Evolutionary conservation across 169 alveolate species (phyloP).

Genomic region (Eimeria praecox): DNA sequence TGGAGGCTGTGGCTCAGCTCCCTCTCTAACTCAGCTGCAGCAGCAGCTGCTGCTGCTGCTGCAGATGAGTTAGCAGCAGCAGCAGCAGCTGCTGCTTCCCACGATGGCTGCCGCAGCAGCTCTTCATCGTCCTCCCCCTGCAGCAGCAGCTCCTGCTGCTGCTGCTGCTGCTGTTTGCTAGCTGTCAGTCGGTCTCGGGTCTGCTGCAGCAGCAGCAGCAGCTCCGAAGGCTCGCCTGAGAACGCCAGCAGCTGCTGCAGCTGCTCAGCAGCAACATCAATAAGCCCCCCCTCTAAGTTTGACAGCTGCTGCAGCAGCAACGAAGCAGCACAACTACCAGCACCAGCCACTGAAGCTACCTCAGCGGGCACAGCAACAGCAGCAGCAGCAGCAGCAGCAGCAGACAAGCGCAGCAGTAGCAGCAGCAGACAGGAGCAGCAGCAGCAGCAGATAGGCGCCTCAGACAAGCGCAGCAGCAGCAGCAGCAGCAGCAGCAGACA

Average conservation of each 20-base stretch:
- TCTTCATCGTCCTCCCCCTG: constrained; percentile 15
- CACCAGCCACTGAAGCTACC: background rate
- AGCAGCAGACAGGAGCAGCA: background rate
- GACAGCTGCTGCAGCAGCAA: constrained; percentile 21
- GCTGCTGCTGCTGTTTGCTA: constrained; percentile 16
- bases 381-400: background rate
- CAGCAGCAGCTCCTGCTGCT: constrained; percentile 31
- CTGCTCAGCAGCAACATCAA: constrained; percentile 54
- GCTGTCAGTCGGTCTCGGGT: constrained; percentile 43
- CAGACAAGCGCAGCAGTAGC: constrained; percentile 26
- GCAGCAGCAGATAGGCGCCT: background rate
- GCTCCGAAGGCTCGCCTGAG: constrained; percentile 32
- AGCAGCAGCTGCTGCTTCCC: background rate
- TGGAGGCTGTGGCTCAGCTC: constrained; percentile 55
- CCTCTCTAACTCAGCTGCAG: constrained; percentile 10
- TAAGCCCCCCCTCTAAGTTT: constrained; percentile 1
- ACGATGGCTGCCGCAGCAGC: background rate
- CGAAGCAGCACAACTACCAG: background rate
- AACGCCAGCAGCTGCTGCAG: constrained; percentile 56
- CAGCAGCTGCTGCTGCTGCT: background rate
- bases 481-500: background rate
- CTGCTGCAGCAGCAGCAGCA: constrained; percentile 47
- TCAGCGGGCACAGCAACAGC: background rate
- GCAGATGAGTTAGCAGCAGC: too few species aligned
- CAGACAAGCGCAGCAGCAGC: background rate